These are phyloP conservation scores for Rhizopus delemar DNA, from an alignment of 371 early-diverging fungal genomes.

Conservation along the genomic window DNA sequence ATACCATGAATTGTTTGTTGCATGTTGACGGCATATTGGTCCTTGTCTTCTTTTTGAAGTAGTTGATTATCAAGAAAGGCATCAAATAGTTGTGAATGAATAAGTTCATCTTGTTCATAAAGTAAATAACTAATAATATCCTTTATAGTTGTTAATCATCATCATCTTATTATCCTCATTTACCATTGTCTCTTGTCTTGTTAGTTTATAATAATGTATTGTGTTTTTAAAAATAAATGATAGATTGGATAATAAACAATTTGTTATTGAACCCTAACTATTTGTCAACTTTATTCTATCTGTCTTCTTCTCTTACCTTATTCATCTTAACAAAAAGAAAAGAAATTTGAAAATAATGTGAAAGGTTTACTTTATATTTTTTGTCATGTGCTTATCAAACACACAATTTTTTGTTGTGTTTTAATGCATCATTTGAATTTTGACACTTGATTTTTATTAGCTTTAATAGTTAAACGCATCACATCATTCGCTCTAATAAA, in stretches of 20 bases:
- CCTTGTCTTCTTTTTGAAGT: background rate
- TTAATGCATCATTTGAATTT: background rate
- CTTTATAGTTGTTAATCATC: constrained; percentile 14
- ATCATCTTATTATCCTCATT: constrained; percentile 11
- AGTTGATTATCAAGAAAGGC: constrained; percentile 20
- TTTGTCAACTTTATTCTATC: background rate
- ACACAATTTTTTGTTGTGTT: background rate
- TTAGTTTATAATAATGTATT: constrained; percentile 25
- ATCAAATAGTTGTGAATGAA: constrained; percentile 27
- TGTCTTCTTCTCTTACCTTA: background rate
- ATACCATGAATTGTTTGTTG: constrained; percentile 21
- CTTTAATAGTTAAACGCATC: too few species aligned
- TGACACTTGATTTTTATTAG: too few species aligned
- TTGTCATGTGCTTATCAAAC: background rate
- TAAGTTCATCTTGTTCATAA: constrained; percentile 19
- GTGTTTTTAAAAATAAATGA: constrained; percentile 21
- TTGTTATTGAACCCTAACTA: background rate
- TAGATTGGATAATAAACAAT: constrained; percentile 21
- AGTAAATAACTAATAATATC: constrained; percentile 31
- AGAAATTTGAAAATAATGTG: background rate
- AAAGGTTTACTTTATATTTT: too few species aligned
- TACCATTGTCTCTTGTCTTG: constrained; percentile 37
- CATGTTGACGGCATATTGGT: background rate
- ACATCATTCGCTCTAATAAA: too few species aligned
- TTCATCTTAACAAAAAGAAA: background rate